phyloP scores from a whole-genome alignment of 495 filamentous ascomycete genomes.

The Lepidopterella palustris region DNA sequence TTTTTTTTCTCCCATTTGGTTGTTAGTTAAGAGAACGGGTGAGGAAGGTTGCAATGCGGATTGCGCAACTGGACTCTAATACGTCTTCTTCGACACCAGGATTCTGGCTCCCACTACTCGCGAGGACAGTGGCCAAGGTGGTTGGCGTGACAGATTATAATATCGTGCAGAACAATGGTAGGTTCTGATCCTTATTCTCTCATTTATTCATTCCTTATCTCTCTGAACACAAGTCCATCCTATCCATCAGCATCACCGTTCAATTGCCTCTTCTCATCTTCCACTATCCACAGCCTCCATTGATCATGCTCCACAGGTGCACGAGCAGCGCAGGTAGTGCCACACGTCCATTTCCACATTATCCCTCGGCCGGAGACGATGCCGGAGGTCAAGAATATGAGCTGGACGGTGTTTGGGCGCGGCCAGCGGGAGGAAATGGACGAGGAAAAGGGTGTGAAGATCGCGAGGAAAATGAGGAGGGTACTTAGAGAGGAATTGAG shows the following conservation, averaged over 20 bases:
- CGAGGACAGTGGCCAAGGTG: constrained; percentile 57
- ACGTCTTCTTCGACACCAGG: constrained; percentile 14
- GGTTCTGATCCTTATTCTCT: constrained; percentile 14
- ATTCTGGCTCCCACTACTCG: constrained; percentile 65
- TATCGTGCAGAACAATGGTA: constrained; percentile 91
- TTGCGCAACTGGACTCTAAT: neutral
- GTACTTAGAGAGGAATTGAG: constrained; percentile 51
- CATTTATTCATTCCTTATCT: neutral
- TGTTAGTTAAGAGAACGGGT: neutral
- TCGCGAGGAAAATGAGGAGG: constrained; percentile 57
- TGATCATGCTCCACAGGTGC: constrained; percentile 44
- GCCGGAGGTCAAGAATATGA: constrained; percentile 49
- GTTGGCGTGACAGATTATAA: constrained; percentile 75
- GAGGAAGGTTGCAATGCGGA: neutral
- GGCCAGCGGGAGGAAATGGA: constrained; percentile 78
- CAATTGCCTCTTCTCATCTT: neutral
- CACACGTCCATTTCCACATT: constrained; percentile 88
- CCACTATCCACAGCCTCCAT: neutral
- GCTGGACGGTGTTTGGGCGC: constrained; percentile 76
- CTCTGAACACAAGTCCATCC: neutral
- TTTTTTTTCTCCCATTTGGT: neutral
- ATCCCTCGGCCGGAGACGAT: constrained; percentile 60
- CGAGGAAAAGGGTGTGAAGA: constrained; percentile 65
- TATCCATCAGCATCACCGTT: neutral
- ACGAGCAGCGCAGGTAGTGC: constrained; percentile 81